Evolutionary conservation across 805 yeast genomes (phyloP).

Genomic region (Saccharomyces jurei): DNA sequence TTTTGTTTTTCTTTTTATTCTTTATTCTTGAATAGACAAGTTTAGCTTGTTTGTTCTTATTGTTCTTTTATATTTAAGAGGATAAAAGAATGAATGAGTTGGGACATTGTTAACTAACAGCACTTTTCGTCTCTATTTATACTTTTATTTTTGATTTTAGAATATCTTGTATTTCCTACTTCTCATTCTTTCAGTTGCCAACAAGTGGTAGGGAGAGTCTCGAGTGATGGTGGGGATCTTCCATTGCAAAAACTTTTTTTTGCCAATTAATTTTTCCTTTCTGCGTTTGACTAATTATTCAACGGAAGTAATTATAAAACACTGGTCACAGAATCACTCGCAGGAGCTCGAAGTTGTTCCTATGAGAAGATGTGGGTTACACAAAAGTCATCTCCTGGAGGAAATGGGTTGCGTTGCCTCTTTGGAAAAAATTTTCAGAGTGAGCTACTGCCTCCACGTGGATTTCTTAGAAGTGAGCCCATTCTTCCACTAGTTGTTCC

Average conservation of each 20-base stretch:
- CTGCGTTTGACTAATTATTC: background rate
- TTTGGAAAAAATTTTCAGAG: background rate
- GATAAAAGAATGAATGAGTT: background rate
- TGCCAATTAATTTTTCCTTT: background rate
- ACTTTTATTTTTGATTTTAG: background rate
- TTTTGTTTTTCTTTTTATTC: background rate
- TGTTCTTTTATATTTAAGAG: background rate
- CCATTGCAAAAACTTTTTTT: background rate
- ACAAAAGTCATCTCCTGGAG: background rate
- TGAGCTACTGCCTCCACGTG: background rate
- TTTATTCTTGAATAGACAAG: background rate
- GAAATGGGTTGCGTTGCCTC: background rate
- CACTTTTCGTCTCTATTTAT: background rate
- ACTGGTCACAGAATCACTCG: background rate
- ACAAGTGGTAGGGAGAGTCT: background rate
- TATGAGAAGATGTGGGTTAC: background rate
- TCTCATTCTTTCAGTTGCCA: background rate
- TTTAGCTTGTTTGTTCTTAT: background rate
- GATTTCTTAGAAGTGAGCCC: background rate
- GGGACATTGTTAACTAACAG: background rate
- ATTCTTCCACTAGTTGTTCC: background rate
- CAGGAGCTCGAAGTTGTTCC: background rate
- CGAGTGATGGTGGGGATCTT: background rate
- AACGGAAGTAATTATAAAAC: background rate
- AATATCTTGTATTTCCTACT: background rate